Evolutionary conservation across 2,329 filamentous ascomycete species (phyloP).

Genomic region (Trichoderma lentiforme): DNA sequence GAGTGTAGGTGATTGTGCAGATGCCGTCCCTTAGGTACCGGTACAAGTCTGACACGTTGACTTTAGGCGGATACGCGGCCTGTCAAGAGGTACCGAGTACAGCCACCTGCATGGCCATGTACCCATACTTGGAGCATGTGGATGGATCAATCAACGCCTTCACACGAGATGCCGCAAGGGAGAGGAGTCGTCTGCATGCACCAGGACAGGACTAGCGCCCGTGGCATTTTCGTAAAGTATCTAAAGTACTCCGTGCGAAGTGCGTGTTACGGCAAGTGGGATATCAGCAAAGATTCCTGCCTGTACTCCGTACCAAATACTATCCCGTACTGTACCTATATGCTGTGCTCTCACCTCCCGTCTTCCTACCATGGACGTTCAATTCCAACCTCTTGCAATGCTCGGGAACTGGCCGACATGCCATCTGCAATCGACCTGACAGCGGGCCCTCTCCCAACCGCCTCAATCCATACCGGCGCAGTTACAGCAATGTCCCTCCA

Average conservation of each 20-base stretch:
- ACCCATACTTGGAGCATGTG: neutral
- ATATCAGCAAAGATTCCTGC: neutral
- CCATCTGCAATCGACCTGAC: neutral
- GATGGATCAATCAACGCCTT: neutral
- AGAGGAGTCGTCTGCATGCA: neutral
- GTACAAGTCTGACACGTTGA: neutral
- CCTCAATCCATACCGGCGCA: neutral
- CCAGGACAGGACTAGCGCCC: slow-evolving; percentile 1
- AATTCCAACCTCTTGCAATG: neutral
- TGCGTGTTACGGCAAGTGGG: neutral
- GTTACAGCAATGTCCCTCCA: neutral
- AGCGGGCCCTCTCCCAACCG: neutral
- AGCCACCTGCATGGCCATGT: neutral
- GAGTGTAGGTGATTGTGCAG: neutral
- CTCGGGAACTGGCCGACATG: slow-evolving; percentile 5
- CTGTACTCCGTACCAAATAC: neutral
- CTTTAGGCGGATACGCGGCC: neutral
- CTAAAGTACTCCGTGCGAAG: neutral
- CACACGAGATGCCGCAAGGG: neutral
- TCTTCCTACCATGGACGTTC: neutral
- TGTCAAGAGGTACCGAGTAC: neutral
- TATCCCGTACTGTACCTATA: neutral
- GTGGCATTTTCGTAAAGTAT: neutral
- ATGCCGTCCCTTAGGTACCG: neutral
- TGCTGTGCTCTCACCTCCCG: too few relatives aligned